Evolutionary conservation across 352 stramenopile species (phyloP).

Genomic region (Phytophthora pini): DNA sequence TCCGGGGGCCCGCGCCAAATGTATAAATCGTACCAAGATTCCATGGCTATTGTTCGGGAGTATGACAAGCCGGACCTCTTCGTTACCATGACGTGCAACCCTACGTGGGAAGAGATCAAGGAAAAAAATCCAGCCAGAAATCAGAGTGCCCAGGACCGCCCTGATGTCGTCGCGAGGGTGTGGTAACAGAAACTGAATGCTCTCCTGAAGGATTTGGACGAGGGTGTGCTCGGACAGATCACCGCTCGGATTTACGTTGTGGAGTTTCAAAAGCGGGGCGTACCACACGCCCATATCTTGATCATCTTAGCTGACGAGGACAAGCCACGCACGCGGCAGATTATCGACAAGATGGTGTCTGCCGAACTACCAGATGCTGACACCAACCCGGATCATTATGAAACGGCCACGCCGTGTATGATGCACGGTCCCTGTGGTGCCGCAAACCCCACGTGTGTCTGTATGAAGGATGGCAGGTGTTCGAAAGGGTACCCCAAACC

Average conservation of each 20-base stretch:
- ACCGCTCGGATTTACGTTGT: background rate
- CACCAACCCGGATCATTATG: background rate
- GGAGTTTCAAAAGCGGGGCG: slow-evolving; percentile 1
- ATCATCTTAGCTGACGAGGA: background rate
- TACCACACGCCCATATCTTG: background rate
- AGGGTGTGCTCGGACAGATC: background rate
- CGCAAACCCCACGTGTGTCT: background rate
- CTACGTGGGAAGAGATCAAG: background rate
- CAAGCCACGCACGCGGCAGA: background rate
- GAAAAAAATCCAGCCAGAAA: background rate
- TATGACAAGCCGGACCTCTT: background rate
- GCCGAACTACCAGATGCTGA: background rate
- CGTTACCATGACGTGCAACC: slow-evolving; percentile 3
- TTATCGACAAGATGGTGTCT: background rate
- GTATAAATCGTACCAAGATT: background rate
- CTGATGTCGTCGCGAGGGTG: background rate
- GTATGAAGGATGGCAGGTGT: slow-evolving; percentile 2
- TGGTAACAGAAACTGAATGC: background rate
- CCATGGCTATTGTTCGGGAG: background rate
- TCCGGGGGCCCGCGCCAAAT: background rate
- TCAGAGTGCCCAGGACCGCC: too few species aligned
- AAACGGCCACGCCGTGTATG: background rate
- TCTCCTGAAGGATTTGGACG: background rate
- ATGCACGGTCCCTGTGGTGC: background rate
- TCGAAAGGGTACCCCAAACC: too few species aligned